A percentile compares a stretch with the other conserved stretches of the same genome.
Evolutionary conservation across 805 yeast species (phyloP).

Genomic region (Millerago galiae): DNA sequence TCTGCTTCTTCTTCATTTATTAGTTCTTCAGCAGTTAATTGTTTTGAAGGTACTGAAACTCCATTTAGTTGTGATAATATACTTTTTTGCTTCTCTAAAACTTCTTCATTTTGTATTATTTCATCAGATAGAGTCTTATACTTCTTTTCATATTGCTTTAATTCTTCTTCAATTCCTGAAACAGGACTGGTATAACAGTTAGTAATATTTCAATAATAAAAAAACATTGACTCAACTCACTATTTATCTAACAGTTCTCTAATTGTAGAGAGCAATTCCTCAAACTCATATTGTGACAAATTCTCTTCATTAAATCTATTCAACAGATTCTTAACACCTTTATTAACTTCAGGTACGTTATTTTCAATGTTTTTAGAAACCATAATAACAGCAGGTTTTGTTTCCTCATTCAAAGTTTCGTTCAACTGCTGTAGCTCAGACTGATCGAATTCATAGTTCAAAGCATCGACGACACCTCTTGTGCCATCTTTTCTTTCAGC

Average conservation of each 20-base stretch:
- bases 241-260: conserved; percentile 29
- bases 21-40: conserved; percentile 26
- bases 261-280: conserved; percentile 38
- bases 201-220: no score
- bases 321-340: conserved; percentile 28
- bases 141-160: conserved; percentile 26
- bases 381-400: conserved; percentile 16
- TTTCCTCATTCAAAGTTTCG: conserved; percentile 9
- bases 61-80: conserved; percentile 31
- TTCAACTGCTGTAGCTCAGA: conserved; percentile 23
- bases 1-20: conserved; percentile 36
- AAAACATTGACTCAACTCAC: conserved; percentile 6
- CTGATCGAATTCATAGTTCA: conserved; percentile 30
- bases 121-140: conserved; percentile 20
- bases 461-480: conserved; percentile 29
- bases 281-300: conserved; percentile 31
- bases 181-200: conserved; percentile 28
- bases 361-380: conserved; percentile 18
- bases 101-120: conserved; percentile 35
- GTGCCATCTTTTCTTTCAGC: conserved; percentile 49
- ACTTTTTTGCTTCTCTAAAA: conserved; percentile 37
- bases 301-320: conserved; percentile 26
- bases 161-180: conserved; percentile 30
- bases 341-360: conserved; percentile 12
- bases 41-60: conserved; percentile 25